Percentiles rank a stretch among this genome's conserved stretches.
Evolutionary conservation across 2,329 filamentous ascomycete species (phyloP).

Genomic region (Fusarium musae): DNA sequence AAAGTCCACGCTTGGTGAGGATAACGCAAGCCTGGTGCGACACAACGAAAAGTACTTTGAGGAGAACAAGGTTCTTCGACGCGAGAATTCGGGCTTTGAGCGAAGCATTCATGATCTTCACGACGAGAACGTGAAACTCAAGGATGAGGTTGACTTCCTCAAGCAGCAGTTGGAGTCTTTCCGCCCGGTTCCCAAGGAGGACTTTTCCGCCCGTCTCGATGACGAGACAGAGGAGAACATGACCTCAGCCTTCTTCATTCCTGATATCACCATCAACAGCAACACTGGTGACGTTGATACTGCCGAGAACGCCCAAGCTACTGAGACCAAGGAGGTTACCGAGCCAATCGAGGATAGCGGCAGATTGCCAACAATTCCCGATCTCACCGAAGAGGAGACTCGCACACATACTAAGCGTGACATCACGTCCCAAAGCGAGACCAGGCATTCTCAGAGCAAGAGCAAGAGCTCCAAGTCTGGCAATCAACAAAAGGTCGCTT

Average conservation of each 20-base stretch:
- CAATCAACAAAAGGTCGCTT: conserved; percentile 53
- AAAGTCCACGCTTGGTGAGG: conserved; percentile 58
- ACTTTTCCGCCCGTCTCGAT: conserved; percentile 50
- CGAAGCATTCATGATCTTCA: conserved; percentile 58
- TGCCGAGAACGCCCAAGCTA: conserved; percentile 48
- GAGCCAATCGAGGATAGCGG: conserved; percentile 50
- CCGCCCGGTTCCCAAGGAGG: conserved; percentile 52
- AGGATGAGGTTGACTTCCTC: conserved; percentile 59
- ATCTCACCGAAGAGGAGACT: conserved; percentile 46
- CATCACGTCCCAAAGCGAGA: conserved; percentile 45
- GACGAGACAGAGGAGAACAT: conserved; percentile 62
- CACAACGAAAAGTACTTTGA: conserved; percentile 66
- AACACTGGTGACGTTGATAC: conserved; percentile 42
- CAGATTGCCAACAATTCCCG: conserved; percentile 41
- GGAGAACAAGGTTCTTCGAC: conserved; percentile 61
- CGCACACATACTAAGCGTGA: conserved; percentile 46
- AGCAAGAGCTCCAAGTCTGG: conserved; percentile 42
- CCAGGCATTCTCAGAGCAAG: conserved; percentile 45
- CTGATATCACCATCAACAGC: conserved; percentile 66
- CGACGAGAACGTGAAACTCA: conserved; percentile 59
- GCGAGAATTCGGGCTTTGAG: conserved; percentile 61
- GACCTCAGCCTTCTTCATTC: conserved; percentile 68
- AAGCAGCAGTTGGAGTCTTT: conserved; percentile 58
- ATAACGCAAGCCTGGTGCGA: conserved; percentile 63
- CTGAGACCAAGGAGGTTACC: conserved; percentile 47